phyloP scores from a whole-genome alignment of 331 rosid genomes.

The Arachis monticola region DNA sequence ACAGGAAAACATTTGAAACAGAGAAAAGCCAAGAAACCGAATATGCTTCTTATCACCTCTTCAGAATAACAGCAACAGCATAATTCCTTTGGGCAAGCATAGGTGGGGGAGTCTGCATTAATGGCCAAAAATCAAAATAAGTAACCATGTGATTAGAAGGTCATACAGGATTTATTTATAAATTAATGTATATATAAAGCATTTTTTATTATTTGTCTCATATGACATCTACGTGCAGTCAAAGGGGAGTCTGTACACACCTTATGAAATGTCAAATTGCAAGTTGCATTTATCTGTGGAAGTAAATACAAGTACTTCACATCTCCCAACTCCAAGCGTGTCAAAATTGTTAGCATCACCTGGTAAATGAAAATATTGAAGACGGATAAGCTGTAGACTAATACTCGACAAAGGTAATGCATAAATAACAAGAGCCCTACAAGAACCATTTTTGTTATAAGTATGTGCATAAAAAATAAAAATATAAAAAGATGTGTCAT shows the following conservation, averaged over 20 bases:
- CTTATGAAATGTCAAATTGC: conserved; percentile 77
- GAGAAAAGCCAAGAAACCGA: conserved; percentile 21
- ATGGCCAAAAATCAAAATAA: conserved; percentile 31
- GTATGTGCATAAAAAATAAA: conserved; percentile 1
- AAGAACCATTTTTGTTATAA: conserved; percentile 1
- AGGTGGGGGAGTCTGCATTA: conserved; percentile 76
- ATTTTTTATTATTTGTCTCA: conserved; percentile 5
- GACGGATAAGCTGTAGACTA: conserved; percentile 30
- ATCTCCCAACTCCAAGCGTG: conserved; percentile 93
- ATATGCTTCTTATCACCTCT: conserved; percentile 54
- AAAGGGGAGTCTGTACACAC: conserved; percentile 44
- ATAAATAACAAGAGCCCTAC: conserved; percentile 29
- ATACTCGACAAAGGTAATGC: conserved; percentile 18
- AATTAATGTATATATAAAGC: not conserved
- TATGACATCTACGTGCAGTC: conserved; percentile 14
- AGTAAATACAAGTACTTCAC: conserved; percentile 75
- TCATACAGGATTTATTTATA: conserved; percentile 10
- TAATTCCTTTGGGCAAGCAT: conserved; percentile 70
- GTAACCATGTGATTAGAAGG: conserved; percentile 28
- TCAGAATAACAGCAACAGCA: conserved; percentile 70
- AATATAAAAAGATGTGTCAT: too few relatives aligned
- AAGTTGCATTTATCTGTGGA: conserved; percentile 77
- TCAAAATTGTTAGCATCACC: conserved; percentile 92
- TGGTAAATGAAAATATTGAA: conserved; percentile 45
- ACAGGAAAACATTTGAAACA: conserved; percentile 22